phyloP scores from a whole-genome alignment of 1,284 basidiomycete species.

The Trichosporon sp. region DNA sequence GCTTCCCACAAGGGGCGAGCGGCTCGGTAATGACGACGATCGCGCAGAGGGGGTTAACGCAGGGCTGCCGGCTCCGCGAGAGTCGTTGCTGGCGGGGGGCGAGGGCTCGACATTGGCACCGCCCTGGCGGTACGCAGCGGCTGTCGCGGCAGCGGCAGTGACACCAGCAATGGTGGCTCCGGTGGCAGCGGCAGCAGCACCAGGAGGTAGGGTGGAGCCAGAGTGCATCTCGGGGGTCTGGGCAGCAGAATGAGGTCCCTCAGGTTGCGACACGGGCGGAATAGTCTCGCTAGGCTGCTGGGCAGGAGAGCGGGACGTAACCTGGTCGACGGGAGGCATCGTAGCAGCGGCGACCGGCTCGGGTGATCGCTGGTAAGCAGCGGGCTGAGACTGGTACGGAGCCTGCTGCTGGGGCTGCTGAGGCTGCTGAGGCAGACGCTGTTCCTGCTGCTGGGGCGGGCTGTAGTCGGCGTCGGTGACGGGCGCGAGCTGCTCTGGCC shows the following conservation, averaged over 20 bases:
- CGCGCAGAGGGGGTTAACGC: slow-evolving; percentile 4
- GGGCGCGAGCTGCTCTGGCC: neutral
- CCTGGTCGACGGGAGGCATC: neutral
- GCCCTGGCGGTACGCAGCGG: slow-evolving; percentile 12
- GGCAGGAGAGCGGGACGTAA: neutral
- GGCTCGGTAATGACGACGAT: slow-evolving; percentile 12
- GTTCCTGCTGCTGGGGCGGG: neutral
- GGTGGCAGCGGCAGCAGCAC: neutral
- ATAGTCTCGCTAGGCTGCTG: neutral
- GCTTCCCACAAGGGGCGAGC: slow-evolving; percentile 1
- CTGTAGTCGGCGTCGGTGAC: neutral
- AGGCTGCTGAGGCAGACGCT: neutral
- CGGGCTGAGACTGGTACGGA: slow-evolving; percentile 12
- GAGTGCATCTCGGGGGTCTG: slow-evolving; percentile 13
- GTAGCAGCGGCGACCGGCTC: neutral
- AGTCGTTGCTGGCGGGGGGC: slow-evolving; percentile 16
- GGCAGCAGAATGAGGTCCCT: neutral
- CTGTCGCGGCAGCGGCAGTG: slow-evolving; percentile 13
- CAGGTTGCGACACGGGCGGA: slow-evolving; percentile 3
- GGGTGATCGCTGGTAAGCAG: slow-evolving; percentile 5
- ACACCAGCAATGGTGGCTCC: slow-evolving; percentile 3
- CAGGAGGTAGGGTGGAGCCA: neutral
- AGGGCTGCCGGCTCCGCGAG: slow-evolving; percentile 12
- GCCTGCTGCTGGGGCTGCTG: slow-evolving; percentile 10
- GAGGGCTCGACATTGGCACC: neutral